These are phyloP conservation scores for Avena sativa DNA, from an alignment of 176 grass and related monocot genomes.

Conservation along the genomic window DNA sequence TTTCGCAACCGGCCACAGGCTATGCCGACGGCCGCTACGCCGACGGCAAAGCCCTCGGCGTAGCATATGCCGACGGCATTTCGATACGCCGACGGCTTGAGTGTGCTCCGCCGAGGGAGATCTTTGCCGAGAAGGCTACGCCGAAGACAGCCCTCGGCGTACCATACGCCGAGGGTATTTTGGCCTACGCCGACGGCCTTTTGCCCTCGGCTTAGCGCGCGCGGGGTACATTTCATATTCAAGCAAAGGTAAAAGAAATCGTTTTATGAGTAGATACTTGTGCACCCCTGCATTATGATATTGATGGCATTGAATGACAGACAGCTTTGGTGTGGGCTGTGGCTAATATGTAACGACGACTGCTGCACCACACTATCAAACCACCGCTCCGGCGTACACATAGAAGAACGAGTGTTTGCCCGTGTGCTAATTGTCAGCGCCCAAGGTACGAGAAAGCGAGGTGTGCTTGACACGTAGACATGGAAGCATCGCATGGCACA, in stretches of 20 bases:
- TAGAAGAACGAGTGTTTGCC: neutral
- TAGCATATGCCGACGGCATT: no score
- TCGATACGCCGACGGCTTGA: no score
- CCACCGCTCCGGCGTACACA: neutral
- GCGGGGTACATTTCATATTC: neutral
- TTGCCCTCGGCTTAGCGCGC: no score
- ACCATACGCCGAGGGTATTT: no score
- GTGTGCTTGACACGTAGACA: neutral
- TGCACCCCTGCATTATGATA: neutral
- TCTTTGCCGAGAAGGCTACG: no score
- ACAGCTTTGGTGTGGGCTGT: neutral
- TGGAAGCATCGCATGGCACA: neutral
- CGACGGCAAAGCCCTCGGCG: no score
- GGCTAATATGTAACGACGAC: neutral
- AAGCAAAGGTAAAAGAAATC: neutral
- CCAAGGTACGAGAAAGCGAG: constrained; percentile 7
- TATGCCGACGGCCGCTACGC: no score
- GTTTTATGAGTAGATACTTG: neutral
- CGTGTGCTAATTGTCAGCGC: neutral
- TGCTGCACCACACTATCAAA: neutral
- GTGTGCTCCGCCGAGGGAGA: no score
- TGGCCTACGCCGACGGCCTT: no score
- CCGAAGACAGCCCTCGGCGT: no score
- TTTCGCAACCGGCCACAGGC: no score
- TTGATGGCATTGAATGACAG: neutral